phyloP scores from a whole-genome alignment of 1,139 yeast species.

The Lodderomyces oxycetoniae region DNA sequence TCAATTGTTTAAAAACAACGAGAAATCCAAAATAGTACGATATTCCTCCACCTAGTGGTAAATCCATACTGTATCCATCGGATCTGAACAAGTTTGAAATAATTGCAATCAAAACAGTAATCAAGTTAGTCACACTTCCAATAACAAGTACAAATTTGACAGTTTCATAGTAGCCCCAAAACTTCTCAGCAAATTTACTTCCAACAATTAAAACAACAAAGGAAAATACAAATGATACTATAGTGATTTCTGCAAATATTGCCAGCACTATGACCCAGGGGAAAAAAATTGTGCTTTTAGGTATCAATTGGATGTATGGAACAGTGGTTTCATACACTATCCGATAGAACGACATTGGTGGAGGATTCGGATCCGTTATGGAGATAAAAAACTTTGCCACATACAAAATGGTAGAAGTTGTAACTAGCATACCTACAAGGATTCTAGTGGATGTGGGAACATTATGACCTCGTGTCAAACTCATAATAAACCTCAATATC shows the following conservation, averaged over 20 bases:
- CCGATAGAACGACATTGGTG: too few relatives aligned
- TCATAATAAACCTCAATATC: slow-evolving; percentile 7
- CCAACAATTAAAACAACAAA: slow-evolving; percentile 49
- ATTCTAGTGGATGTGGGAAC: slow-evolving; percentile 28
- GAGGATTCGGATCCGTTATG: too few relatives aligned
- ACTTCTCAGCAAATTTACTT: slow-evolving; percentile 45
- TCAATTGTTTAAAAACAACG: slow-evolving; percentile 81
- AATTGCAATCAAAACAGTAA: slow-evolving; percentile 41
- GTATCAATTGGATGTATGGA: slow-evolving; percentile 69
- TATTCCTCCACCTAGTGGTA: slow-evolving; percentile 67
- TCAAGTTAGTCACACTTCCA: slow-evolving; percentile 56
- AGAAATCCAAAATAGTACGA: slow-evolving; percentile 70
- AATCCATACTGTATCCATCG: slow-evolving; percentile 37
- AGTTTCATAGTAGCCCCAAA: slow-evolving; percentile 60
- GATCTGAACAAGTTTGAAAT: slow-evolving; percentile 34
- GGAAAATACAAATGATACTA: slow-evolving; percentile 49
- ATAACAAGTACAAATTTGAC: slow-evolving; percentile 53
- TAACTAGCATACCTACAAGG: slow-evolving; percentile 22
- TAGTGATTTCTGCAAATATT: slow-evolving; percentile 62
- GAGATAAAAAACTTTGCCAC: slow-evolving; percentile 27
- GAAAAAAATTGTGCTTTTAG: slow-evolving; percentile 51
- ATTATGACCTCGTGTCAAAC: slow-evolving; percentile 12
- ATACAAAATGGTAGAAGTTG: slow-evolving; percentile 24
- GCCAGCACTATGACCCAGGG: slow-evolving; percentile 80
- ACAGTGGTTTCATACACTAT: slow-evolving; percentile 45